phyloP scores from a whole-genome alignment of 78 protist species.

The Dictyostelium firmibasis region DNA sequence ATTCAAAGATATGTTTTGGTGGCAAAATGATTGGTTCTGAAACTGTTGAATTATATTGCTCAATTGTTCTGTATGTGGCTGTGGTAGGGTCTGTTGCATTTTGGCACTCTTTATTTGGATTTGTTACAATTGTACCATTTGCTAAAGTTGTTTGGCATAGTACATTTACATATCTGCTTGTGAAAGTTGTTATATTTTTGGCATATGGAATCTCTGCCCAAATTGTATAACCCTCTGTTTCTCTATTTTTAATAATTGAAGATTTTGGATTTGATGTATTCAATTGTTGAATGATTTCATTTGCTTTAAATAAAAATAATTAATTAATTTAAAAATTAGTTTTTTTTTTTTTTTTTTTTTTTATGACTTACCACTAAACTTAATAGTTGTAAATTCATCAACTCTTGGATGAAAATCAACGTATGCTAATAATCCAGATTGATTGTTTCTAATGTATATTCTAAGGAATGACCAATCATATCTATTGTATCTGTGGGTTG shows the following conservation, averaged over 20 bases:
- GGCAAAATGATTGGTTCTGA: not conserved
- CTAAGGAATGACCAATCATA: conserved; percentile 26
- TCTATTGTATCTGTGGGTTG: not conserved
- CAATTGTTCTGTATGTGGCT: not conserved
- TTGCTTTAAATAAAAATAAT: not conserved
- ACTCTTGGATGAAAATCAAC: conserved; percentile 56
- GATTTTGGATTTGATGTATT: not conserved
- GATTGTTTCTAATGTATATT: not conserved
- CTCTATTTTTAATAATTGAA: not conserved
- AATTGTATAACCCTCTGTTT: not conserved
- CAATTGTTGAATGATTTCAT: not conserved
- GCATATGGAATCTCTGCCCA: not conserved
- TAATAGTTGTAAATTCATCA: conserved; percentile 59
- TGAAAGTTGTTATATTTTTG: not conserved
- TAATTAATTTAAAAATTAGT: too few species aligned
- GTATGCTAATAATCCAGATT: not conserved
- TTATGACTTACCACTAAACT: not conserved
- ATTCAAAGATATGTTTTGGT: not conserved
- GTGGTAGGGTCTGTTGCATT: not conserved
- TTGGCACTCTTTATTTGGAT: not conserved
- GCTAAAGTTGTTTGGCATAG: not conserved
- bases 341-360: too few species aligned
- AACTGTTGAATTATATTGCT: not conserved
- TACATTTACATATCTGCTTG: not conserved
- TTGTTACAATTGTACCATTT: not conserved